phyloP scores from a whole-genome alignment of 495 filamentous ascomycete genomes.

The Aspergillus funiculosus region DNA sequence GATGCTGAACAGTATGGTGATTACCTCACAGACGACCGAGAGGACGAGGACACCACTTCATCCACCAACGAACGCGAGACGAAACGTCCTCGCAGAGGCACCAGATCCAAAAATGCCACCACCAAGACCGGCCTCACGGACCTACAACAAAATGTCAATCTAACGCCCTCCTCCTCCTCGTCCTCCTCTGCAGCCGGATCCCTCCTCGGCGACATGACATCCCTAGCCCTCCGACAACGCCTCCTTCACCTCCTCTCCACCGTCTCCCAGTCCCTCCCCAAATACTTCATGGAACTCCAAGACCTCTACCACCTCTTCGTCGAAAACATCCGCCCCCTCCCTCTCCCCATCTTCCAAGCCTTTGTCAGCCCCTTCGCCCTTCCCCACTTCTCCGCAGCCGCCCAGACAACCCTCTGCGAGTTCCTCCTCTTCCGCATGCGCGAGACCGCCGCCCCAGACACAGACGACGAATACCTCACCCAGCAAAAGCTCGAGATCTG shows the following conservation, averaged over 20 bases:
- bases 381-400: constrained; percentile 37
- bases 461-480: constrained; percentile 44
- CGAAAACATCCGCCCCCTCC: constrained; percentile 58
- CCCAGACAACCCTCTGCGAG: constrained; percentile 58
- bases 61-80: constrained; percentile 15
- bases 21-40: constrained; percentile 44
- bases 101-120: neutral
- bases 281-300: constrained; percentile 42
- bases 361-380: constrained; percentile 56
- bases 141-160: neutral
- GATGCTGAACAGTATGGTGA: constrained; percentile 54
- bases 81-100: constrained; percentile 20
- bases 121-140: neutral
- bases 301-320: constrained; percentile 65
- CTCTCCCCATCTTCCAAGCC: constrained; percentile 65
- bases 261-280: constrained; percentile 39
- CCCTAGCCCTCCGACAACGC: constrained; percentile 58
- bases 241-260: constrained; percentile 52
- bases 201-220: constrained; percentile 47
- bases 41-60: constrained; percentile 32
- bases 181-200: neutral
- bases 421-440: constrained; percentile 58
- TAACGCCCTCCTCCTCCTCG: constrained; percentile 5
- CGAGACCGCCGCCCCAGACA: constrained; percentile 49
- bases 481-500: constrained; percentile 55